Evolutionary conservation across 345 rosid genomes (phyloP), one percentile per base, ranked within the genome.

Genomic region (Firmiana major): DNA sequence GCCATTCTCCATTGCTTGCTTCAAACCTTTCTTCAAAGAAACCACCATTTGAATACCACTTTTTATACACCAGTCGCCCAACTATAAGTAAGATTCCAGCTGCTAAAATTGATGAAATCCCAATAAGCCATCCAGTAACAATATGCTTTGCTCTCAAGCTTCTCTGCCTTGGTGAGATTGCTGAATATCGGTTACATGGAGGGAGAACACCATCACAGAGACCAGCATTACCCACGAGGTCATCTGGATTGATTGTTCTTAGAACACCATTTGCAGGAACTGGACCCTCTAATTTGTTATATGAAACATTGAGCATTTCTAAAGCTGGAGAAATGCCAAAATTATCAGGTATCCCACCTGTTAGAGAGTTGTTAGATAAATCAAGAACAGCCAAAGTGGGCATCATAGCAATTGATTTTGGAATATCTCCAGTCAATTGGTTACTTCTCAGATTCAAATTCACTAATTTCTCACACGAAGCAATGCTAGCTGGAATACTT

Each of bases 161-260:
- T 63, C 55, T 82, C 63, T 80, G 83, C 78, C 74, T 70, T 0
- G 91, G 81, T 49, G 84, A 71, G 45, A 57, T 73, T 19, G 57
- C 65, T n/a, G 83, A 82, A 60, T 78, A 77, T 48, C n/a, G 68
- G 77, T n/a, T 70, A 81, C 99, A 96, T 7, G 94, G 98, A 34
- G 92, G 94, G 74, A 96, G 92, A 71, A 86, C 89, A 34, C 93
- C 87, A 0, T 89, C 97, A 46, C 99, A 96, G 74, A 93, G 97
- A 65, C 92, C 98, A 9, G 79, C 65, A 73, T 92, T 96, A 59
- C 94, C 98, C 1, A 68, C 78, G 7, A 93, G 88, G 78, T 92
- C 94, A 75, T 88, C 87, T 21, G 94, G 94, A 72, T 90, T 96
- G 46, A 96, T 93, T 31, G 93, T 90, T 87, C 83, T 85, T 38